Evolutionary conservation across 2,329 filamentous ascomycete species (phyloP).

Genomic region (Cadophora malorum): DNA sequence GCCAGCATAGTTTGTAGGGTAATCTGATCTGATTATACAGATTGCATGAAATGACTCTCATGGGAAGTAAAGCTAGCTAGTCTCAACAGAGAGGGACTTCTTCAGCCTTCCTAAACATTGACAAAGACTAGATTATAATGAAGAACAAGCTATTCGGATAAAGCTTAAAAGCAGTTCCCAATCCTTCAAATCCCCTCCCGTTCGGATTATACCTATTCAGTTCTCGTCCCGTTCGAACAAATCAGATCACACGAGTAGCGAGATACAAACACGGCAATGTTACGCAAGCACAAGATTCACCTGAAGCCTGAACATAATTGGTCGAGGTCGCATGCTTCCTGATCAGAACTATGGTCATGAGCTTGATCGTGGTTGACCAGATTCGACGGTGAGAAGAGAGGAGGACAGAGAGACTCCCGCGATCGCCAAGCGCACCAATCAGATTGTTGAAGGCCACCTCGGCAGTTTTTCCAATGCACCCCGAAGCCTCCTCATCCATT

Average conservation of each 20-base stretch:
- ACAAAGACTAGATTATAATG: no score
- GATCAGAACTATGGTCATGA: neutral
- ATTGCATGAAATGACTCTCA: no score
- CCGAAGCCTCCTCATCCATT: neutral
- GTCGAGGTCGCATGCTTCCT: neutral
- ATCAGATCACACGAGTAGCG: neutral
- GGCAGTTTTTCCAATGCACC: neutral
- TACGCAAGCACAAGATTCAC: neutral
- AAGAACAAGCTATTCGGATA: no score
- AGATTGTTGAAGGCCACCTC: neutral
- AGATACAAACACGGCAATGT: neutral
- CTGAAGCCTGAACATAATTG: no score
- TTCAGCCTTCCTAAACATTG: no score
- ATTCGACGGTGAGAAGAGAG: neutral
- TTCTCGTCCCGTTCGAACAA: neutral
- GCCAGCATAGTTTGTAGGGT: no score
- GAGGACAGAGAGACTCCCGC: neutral
- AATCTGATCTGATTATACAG: no score
- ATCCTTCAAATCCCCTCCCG: no score
- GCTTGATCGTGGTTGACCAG: neutral
- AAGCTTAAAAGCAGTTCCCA: no score
- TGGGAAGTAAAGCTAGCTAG: no score
- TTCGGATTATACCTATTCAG: no score
- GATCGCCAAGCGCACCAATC: constrained; percentile 9
- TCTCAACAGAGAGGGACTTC: no score